phyloP scores from a whole-genome alignment of 345 rosid species.

The Diplotaxis tenuifolia region DNA sequence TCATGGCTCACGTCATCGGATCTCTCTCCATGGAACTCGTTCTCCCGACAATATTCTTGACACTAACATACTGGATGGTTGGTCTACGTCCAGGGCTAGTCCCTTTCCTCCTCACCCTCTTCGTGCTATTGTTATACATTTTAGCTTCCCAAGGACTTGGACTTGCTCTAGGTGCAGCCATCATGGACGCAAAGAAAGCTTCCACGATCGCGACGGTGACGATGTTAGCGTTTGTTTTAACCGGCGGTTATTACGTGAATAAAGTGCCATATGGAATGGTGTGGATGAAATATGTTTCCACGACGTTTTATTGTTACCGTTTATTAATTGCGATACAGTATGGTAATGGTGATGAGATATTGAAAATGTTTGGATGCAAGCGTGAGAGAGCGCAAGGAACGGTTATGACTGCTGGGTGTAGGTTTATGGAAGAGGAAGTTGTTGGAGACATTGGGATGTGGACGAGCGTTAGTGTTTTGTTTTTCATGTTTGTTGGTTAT shows the following conservation, averaged over 20 bases:
- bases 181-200: conserved; percentile 95
- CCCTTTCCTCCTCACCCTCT: conserved; percentile 56
- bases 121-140: conserved; percentile 64
- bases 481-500: conserved; percentile 77
- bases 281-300: conserved; percentile 79
- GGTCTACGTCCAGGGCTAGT: conserved; percentile 55
- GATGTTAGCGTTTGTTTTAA: conserved; percentile 80
- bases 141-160: conserved; percentile 88
- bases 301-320: conserved; percentile 70
- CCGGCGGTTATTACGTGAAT: conserved; percentile 89
- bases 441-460: conserved; percentile 55
- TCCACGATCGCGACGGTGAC: conserved; percentile 78
- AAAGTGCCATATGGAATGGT: conserved; percentile 66
- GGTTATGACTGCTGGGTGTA: conserved; percentile 41
- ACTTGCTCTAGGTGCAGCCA: conserved; percentile 72
- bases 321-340: conserved; percentile 66
- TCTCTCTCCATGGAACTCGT: conserved; percentile 90
- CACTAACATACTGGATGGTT: conserved; percentile 78
- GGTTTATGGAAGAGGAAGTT: conserved; percentile 63
- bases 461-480: conserved; percentile 46
- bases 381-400: neutral
- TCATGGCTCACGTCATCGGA: conserved; percentile 81
- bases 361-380: conserved; percentile 48
- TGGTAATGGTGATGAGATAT: conserved; percentile 48
- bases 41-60: conserved; percentile 68